These are phyloP conservation scores for Fereydounia khargensis DNA, from an alignment of 1,284 basidiomycete genomes.

Conservation along the genomic window DNA sequence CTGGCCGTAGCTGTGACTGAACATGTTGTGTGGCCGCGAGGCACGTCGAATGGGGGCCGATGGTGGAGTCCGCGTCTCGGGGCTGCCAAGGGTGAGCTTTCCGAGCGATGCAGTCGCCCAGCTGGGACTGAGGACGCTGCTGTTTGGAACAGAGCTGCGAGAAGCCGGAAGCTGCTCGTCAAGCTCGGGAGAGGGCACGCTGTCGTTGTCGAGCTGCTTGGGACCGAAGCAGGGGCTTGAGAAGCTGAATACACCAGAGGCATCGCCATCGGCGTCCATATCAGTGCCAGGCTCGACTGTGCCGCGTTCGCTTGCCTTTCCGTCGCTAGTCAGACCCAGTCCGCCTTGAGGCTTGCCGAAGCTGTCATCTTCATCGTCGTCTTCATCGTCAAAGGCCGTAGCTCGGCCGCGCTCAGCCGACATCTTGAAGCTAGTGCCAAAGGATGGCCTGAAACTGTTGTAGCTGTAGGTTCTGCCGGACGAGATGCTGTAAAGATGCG, in stretches of 20 bases:
- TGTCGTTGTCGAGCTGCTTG: constrained; percentile 31
- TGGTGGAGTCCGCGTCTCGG: constrained; percentile 20
- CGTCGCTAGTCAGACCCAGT: neutral
- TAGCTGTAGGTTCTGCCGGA: constrained; percentile 32
- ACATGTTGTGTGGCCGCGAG: constrained; percentile 22
- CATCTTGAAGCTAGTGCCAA: constrained; percentile 47
- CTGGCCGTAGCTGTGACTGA: constrained; percentile 11
- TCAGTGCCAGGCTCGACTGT: constrained; percentile 23
- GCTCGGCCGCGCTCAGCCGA: constrained; percentile 43
- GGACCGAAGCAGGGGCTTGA: constrained; percentile 48
- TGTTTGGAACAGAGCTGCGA: constrained; percentile 6
- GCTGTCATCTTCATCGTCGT: constrained; percentile 36
- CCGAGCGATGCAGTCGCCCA: constrained; percentile 39
- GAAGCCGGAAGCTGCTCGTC: constrained; percentile 19
- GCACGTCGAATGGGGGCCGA: constrained; percentile 11
- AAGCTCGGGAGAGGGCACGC: constrained; percentile 19
- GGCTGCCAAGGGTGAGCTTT: constrained; percentile 32
- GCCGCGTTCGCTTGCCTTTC: constrained; percentile 5
- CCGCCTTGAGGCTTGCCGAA: constrained; percentile 13
- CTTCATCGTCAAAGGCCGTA: constrained; percentile 6
- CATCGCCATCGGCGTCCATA: constrained; percentile 29
- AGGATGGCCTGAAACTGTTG: constrained; percentile 36
- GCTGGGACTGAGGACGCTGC: constrained; percentile 34
- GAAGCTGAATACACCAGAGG: constrained; percentile 45
- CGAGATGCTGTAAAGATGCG: constrained; percentile 39